Evolutionary conservation across 2,329 filamentous ascomycete genomes (phyloP).

Genomic region (Remersonia thermophila): DNA sequence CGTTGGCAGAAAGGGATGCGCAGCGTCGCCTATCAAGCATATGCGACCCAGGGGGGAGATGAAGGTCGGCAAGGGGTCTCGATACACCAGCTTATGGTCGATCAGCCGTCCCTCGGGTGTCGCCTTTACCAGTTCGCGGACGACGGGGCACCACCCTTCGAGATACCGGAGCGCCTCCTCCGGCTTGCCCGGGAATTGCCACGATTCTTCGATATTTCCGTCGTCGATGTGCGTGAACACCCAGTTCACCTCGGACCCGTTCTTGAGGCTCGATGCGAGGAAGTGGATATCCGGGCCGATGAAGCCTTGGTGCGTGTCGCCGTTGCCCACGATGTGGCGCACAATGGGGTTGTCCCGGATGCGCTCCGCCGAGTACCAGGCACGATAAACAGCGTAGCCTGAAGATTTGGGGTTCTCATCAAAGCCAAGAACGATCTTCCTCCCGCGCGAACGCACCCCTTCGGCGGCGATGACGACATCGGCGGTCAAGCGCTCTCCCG

Average conservation of each 20-base stretch:
- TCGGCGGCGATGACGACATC: constrained; percentile 35
- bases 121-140: constrained; percentile 27
- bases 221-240: constrained; percentile 37
- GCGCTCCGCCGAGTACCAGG: constrained; percentile 32
- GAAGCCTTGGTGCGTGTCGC: constrained; percentile 40
- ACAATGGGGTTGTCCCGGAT: constrained; percentile 33
- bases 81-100: constrained; percentile 19
- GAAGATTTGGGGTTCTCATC: constrained; percentile 30
- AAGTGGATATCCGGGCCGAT: constrained; percentile 40
- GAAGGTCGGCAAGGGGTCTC: constrained; percentile 24
- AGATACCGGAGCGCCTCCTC: constrained; percentile 32
- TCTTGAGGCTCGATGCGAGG: constrained; percentile 39
- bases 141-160: constrained; percentile 28
- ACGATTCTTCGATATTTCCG: constrained; percentile 34
- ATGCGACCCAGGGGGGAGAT: constrained; percentile 24
- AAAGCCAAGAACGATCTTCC: constrained; percentile 33
- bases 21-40: constrained; percentile 29
- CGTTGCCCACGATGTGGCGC: constrained; percentile 32
- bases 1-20: constrained; percentile 29
- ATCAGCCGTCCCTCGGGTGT: constrained; percentile 17
- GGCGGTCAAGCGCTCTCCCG: constrained; percentile 26
- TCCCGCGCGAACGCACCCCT: constrained; percentile 33
- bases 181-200: constrained; percentile 31
- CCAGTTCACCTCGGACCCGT: constrained; percentile 40
- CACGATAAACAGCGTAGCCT: constrained; percentile 33